A percentile compares a stretch with the other conserved stretches of the same genome.
These are phyloP conservation scores for Xerocomellus amylosporus DNA, from an alignment of 768 basidiomycete species.

Conservation along the genomic window DNA sequence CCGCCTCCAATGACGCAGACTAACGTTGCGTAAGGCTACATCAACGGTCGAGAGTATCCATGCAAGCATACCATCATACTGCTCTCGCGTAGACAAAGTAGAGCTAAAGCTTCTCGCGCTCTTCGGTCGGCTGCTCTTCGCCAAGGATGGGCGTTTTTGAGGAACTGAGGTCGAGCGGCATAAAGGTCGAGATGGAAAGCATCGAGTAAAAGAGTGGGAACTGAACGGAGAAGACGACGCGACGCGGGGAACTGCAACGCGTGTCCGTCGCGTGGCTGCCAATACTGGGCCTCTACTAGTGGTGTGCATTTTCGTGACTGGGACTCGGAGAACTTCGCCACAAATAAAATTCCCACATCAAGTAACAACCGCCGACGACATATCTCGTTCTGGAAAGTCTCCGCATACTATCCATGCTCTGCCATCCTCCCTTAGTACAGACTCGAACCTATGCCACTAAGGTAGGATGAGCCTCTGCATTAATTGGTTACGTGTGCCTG, in stretches of 20 bases:
- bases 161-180: background rate
- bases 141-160: background rate
- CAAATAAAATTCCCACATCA: slow-evolving; percentile 9
- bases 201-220: background rate
- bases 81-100: background rate
- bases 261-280: slow-evolving; percentile 7
- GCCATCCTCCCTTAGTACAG: background rate
- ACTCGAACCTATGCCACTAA: background rate
- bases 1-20: slow-evolving; percentile 90
- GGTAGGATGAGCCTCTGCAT: too few relatives aligned
- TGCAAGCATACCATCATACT: slow-evolving; percentile 25
- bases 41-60: slow-evolving; percentile 18
- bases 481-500: too few relatives aligned
- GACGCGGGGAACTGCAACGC: background rate
- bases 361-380: slow-evolving; percentile 14
- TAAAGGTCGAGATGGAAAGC: background rate
- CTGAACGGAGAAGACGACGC: background rate
- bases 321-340: background rate
- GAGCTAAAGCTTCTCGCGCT: slow-evolving; percentile 1
- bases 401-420: background rate
- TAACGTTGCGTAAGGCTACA: slow-evolving; percentile 38
- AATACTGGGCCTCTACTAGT: background rate
- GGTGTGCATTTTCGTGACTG: slow-evolving; percentile 1
- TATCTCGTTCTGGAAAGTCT: slow-evolving; percentile 21
- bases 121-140: background rate